Percentiles rank a stretch among this genome's conserved stretches.
These are phyloP conservation scores for Fusarium nodosum DNA, from an alignment of 2,329 filamentous ascomycete species.

Conservation along the genomic window DNA sequence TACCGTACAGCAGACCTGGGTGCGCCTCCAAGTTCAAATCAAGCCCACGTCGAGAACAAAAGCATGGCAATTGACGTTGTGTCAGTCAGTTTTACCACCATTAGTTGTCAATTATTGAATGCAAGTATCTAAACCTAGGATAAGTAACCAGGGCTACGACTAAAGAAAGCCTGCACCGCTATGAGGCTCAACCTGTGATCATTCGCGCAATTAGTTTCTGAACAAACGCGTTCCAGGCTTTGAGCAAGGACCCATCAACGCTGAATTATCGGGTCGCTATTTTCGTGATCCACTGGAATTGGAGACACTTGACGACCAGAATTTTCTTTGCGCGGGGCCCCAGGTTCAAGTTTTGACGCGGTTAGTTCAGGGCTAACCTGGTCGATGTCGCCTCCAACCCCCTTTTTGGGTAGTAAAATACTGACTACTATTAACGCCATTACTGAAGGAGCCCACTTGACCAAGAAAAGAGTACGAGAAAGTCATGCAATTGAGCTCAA, in stretches of 20 bases:
- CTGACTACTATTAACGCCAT: constrained; percentile 8
- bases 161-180: not conserved
- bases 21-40: too few relatives aligned
- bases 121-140: too few relatives aligned
- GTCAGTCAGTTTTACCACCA: too few relatives aligned
- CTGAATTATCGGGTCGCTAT: not conserved
- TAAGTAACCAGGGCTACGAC: not conserved
- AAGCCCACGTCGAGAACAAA: too few relatives aligned
- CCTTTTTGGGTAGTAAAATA: constrained; percentile 13
- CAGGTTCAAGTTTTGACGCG: constrained; percentile 14
- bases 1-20: not conserved
- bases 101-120: not conserved
- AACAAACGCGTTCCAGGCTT: not conserved
- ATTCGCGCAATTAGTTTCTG: not conserved
- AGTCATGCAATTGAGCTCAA: constrained; percentile 2
- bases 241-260: constrained; percentile 1
- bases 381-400: constrained; percentile 6
- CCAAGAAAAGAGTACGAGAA: not conserved
- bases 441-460: constrained; percentile 16
- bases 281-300: constrained; percentile 24
- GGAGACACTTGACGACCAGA: constrained; percentile 25
- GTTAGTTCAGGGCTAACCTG: constrained; percentile 11
- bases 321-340: constrained; percentile 30
- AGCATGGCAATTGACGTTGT: too few relatives aligned
- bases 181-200: constrained; percentile 1